A percentile compares a stretch with the other conserved stretches of the same genome.
phyloP scores from a whole-genome alignment of 2,329 filamentous ascomycete species.

The Paraphoma sp. region DNA sequence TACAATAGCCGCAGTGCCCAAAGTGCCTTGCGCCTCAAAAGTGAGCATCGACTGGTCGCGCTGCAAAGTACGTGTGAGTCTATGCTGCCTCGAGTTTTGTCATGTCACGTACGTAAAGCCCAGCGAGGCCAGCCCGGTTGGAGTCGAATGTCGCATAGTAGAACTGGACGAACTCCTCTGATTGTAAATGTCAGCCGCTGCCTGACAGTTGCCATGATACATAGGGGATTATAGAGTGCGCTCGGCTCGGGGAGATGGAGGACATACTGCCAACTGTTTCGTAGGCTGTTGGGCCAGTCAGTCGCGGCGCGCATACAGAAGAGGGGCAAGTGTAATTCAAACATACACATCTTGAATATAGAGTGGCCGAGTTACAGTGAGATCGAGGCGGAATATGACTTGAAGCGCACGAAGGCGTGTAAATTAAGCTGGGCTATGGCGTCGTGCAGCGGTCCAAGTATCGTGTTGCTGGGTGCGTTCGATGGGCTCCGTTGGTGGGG shows the following conservation, averaged over 20 bases:
- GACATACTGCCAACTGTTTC: slow-evolving; percentile 51
- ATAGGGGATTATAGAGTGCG: not conserved
- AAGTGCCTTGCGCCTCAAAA: slow-evolving; percentile 75
- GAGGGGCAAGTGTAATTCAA: slow-evolving; percentile 16
- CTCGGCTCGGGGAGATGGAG: not conserved
- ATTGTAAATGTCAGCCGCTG: slow-evolving; percentile 20
- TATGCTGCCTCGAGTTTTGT: not conserved
- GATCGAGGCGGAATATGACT: not conserved
- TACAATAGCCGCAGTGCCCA: slow-evolving; percentile 71
- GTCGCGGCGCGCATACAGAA: slow-evolving; percentile 9
- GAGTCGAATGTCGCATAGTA: slow-evolving; percentile 90
- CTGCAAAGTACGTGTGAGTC: slow-evolving; percentile 54
- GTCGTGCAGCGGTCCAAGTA: slow-evolving; percentile 25
- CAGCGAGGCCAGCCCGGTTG: slow-evolving; percentile 68
- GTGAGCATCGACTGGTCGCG: slow-evolving; percentile 89
- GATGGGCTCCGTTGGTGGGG: slow-evolving; percentile 36
- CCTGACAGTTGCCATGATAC: not conserved
- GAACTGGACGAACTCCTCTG: slow-evolving; percentile 86
- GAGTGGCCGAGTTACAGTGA: not conserved
- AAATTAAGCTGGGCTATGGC: slow-evolving; percentile 5
- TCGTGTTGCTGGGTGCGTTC: slow-evolving; percentile 25
- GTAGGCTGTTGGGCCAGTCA: slow-evolving; percentile 19
- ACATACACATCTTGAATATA: slow-evolving; percentile 21
- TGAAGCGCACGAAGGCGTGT: slow-evolving; percentile 12
- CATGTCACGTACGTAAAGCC: slow-evolving; percentile 77